Evolutionary conservation across 352 stramenopile species (phyloP).

Genomic region (Phytophthora sansomeana): DNA sequence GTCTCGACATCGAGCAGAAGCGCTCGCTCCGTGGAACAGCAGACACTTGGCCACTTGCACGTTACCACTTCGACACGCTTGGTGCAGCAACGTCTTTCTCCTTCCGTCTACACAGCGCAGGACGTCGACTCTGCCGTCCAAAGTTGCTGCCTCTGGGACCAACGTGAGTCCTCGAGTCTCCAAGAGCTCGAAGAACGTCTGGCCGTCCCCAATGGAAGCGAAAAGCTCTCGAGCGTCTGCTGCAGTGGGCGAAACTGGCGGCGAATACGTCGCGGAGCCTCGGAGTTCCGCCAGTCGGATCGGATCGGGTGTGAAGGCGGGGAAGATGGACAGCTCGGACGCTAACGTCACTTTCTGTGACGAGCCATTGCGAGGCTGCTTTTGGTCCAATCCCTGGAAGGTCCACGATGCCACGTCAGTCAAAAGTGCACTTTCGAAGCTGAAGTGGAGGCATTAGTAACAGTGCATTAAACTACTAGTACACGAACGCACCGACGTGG

Average conservation of each 20-base stretch:
- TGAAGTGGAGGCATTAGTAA: conserved; percentile 9
- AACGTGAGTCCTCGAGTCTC: conserved; percentile 26
- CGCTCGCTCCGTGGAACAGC: conserved; percentile 59
- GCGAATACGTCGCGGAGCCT: conserved; percentile 20
- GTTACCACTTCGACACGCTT: conserved; percentile 63
- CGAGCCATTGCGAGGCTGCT: conserved; percentile 12
- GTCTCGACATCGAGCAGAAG: conserved; percentile 51
- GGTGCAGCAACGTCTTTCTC: conserved; percentile 70
- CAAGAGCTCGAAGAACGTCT: conserved; percentile 42
- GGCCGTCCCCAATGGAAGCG: conserved; percentile 23
- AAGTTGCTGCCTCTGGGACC: neutral
- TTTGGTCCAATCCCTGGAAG: conserved; percentile 3
- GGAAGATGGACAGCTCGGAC: conserved; percentile 31
- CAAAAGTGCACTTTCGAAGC: conserved; percentile 18
- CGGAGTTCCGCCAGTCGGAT: conserved; percentile 26
- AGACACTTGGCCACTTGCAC: conserved; percentile 61
- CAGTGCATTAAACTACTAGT: neutral
- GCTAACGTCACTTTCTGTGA: conserved; percentile 10
- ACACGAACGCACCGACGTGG: conserved; percentile 6
- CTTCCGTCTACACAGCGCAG: conserved; percentile 58
- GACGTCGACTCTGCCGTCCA: conserved; percentile 37
- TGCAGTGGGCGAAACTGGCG: conserved; percentile 20
- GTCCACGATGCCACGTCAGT: neutral
- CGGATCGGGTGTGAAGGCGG: conserved; percentile 31
- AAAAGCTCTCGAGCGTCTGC: conserved; percentile 34